phyloP scores from a whole-genome alignment of 2,329 filamentous ascomycete species.

The Beauveria medogensis region DNA sequence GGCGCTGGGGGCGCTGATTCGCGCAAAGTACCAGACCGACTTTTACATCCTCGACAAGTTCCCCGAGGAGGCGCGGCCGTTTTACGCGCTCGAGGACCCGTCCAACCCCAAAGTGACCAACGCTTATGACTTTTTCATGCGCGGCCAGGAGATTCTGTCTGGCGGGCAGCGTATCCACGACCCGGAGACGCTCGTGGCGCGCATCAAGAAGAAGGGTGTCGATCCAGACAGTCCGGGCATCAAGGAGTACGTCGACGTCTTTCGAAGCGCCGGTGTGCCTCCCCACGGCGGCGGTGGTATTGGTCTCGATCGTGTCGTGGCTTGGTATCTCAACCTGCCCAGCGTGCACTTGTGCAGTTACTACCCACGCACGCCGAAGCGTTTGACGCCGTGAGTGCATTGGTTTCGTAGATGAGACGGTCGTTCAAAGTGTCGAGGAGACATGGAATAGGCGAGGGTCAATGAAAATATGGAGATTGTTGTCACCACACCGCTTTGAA shows the following conservation, averaged over 20 bases:
- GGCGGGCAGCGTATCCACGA: constrained; percentile 89
- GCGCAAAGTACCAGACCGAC: constrained; percentile 85
- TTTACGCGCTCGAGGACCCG: constrained; percentile 80
- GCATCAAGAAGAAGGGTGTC: constrained; percentile 71
- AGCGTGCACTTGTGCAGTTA: constrained; percentile 50
- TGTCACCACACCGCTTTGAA: not conserved
- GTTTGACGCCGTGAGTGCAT: constrained; percentile 39
- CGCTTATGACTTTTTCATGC: constrained; percentile 77
- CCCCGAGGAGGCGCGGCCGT: constrained; percentile 78
- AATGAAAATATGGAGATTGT: not conserved
- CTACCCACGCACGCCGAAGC: constrained; percentile 54
- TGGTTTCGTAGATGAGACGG: not conserved
- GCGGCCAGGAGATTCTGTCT: constrained; percentile 86
- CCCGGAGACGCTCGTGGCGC: constrained; percentile 64
- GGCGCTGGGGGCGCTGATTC: constrained; percentile 78
- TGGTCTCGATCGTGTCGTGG: constrained; percentile 78
- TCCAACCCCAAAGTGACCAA: constrained; percentile 58
- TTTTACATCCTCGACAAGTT: constrained; percentile 98
- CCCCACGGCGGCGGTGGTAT: constrained; percentile 87
- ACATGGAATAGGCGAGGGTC: not conserved
- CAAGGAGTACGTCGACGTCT: constrained; percentile 83
- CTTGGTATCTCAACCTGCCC: constrained; percentile 52
- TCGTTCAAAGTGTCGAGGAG: too few relatives aligned
- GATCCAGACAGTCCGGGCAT: constrained; percentile 68
- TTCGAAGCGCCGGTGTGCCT: constrained; percentile 73